Percentiles rank a stretch among this genome's conserved stretches.
Conservation (phyloP, 2,329 filamentous ascomycete species). For the Fusarium sp. region DNA sequence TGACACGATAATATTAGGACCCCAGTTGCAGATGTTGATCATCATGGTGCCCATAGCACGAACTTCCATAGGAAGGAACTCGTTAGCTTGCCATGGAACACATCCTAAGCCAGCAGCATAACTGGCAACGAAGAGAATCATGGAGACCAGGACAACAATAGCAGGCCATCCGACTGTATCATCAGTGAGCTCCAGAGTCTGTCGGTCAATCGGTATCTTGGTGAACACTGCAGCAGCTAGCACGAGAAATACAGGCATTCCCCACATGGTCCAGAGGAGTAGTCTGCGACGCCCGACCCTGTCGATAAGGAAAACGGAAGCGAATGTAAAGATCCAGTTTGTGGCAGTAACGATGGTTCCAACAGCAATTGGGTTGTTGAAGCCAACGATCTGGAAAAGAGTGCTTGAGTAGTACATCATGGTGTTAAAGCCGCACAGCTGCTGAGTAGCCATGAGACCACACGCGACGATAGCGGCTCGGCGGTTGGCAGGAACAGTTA, state of each 20-base stretch:
- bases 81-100: conserved; percentile 59
- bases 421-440: conserved; percentile 64
- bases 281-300: conserved; percentile 57
- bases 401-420: conserved; percentile 62
- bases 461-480: neutral
- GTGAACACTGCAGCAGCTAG: conserved; percentile 40
- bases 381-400: conserved; percentile 61
- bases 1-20: conserved; percentile 60
- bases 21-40: conserved; percentile 59
- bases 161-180: conserved; percentile 46
- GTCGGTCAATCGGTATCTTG: neutral
- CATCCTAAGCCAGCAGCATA: conserved; percentile 59
- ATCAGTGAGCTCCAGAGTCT: neutral
- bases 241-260: conserved; percentile 53
- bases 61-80: conserved; percentile 60
- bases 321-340: conserved; percentile 61
- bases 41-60: conserved; percentile 60
- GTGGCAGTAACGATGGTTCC: conserved; percentile 56
- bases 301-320: conserved; percentile 60
- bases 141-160: conserved; percentile 55
- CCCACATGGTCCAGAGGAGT: conserved; percentile 46
- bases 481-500: neutral
- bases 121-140: conserved; percentile 43
- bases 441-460: conserved; percentile 30
- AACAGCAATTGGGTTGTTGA: conserved; percentile 60